Evolutionary conservation across 768 basidiomycete genomes (phyloP).

Genomic region (Suillus decipiens): DNA sequence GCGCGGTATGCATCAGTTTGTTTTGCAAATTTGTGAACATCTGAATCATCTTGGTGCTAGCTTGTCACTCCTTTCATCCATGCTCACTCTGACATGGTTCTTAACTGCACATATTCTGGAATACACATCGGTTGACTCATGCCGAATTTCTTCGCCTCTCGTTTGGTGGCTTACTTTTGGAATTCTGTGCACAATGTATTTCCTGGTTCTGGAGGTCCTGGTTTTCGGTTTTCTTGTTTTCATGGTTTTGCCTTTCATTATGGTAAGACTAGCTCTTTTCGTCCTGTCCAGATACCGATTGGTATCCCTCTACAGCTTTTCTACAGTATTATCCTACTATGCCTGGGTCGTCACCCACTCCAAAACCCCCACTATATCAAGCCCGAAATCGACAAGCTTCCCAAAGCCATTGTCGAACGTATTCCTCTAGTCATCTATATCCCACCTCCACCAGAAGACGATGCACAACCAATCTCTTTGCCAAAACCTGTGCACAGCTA

Average conservation of each 20-base stretch:
- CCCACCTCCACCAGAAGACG: constrained; percentile 66
- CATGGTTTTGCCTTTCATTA: constrained; percentile 74
- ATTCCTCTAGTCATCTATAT: constrained; percentile 88
- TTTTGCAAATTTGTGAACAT: not conserved
- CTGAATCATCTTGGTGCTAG: constrained; percentile 32
- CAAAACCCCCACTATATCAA: constrained; percentile 74
- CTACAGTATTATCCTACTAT: constrained; percentile 79
- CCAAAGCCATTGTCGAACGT: constrained; percentile 69
- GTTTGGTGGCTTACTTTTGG: constrained; percentile 88
- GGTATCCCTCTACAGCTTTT: constrained; percentile 48
- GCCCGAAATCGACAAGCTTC: constrained; percentile 75
- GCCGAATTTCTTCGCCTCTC: constrained; percentile 73
- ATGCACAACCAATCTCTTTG: constrained; percentile 38
- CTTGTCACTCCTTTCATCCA: constrained; percentile 62
- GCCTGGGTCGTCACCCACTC: constrained; percentile 77
- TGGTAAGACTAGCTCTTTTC: constrained; percentile 50
- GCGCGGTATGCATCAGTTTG: constrained; percentile 24
- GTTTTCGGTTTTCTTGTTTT: constrained; percentile 77
- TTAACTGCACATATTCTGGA: constrained; percentile 77
- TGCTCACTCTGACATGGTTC: constrained; percentile 82
- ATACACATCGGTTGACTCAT: constrained; percentile 75
- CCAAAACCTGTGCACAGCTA: constrained; percentile 57
- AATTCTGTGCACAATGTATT: constrained; percentile 76
- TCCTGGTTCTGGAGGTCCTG: constrained; percentile 72
- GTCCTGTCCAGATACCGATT: constrained; percentile 11